Evolutionary conservation across 2,329 filamentous ascomycete genomes (phyloP), one percentile per base, ranked within the genome.

Genomic region (Sporothrix inflata): DNA sequence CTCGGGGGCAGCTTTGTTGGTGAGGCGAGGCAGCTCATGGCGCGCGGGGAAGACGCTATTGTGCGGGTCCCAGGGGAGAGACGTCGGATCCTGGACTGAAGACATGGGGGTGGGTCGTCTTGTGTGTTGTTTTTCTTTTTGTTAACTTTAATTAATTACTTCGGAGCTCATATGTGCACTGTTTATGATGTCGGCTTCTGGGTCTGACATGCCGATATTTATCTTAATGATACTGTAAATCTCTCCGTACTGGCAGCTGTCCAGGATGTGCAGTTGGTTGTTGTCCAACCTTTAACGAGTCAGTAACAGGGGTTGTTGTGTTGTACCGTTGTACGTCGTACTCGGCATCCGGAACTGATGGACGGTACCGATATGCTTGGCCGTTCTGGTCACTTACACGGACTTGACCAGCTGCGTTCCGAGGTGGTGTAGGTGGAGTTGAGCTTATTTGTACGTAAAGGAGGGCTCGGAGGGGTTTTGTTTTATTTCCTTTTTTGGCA

Each of bases 1-100:
- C 5, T 19, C 16, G 12, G 69, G 69, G 1, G 61, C 69, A 3
- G 9, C 9, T 7, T 4, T 30, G 16, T 2, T n/a, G 27, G 34
- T 24, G 30, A 21, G 8, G 12, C 19, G 21, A 42, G 47, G 60
- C 34, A 71, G 9, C 3, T 66, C 47, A 1, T 14, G 16, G 16
- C 60, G 30, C 16, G 60, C 16, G 11, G 69, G 69, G 60, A 71
- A 71, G 21, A 21, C 21, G 19, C 11, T n/a, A 47, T 55, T 55
- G 34, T 21, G 30, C 16, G 69, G 69, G 24, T 71, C 34, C 69
- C 69, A 71, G 0, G 69, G 69, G 1, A 71, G 49, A 6, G 14
- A 14, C 11, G 40, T 27, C 34, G 60, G 69, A 5, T 66, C 34
- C 21, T 71, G 69, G 14, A 24, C 6, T 5, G 24, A n/a, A 16